These are phyloP conservation scores for Thermomyces lanuginosus DNA, from an alignment of 2,329 filamentous ascomycete species.

Conservation along the genomic window DNA sequence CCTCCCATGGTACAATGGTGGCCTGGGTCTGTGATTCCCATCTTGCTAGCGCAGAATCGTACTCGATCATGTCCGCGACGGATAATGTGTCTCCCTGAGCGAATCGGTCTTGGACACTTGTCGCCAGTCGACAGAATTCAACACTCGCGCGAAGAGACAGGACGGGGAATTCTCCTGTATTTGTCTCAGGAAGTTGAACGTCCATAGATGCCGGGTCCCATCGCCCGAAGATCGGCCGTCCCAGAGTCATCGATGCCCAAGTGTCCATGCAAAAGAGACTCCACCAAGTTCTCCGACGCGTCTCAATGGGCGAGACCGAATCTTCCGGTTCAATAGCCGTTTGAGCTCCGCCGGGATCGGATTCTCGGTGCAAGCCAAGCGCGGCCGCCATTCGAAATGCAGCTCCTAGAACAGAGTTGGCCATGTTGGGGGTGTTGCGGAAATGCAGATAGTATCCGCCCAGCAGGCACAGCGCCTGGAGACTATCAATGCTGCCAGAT, in stretches of 20 bases:
- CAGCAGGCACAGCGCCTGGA: conserved; percentile 11
- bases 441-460: conserved; percentile 11
- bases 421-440: conserved; percentile 10
- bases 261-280: conserved; percentile 8
- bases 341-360: background rate
- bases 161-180: background rate
- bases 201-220: conserved; percentile 1
- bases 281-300: conserved; percentile 13
- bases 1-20: too few species aligned
- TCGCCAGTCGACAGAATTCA: conserved; percentile 7
- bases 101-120: conserved; percentile 8
- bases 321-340: background rate
- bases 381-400: conserved; percentile 10
- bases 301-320: conserved; percentile 5
- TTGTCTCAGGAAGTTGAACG: conserved; percentile 4
- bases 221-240: conserved; percentile 5
- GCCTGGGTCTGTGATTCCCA: conserved; percentile 3
- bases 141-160: conserved; percentile 6
- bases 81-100: conserved; percentile 5
- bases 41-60: conserved; percentile 4
- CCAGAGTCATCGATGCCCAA: conserved; percentile 7
- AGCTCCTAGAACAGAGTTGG: conserved; percentile 10
- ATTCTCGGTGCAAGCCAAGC: conserved; percentile 9
- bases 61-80: conserved; percentile 5
- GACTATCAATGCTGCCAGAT: conserved; percentile 8